Conservation (phyloP, 1,284 basidiomycete genomes). For the Albatrellus sp. region DNA sequence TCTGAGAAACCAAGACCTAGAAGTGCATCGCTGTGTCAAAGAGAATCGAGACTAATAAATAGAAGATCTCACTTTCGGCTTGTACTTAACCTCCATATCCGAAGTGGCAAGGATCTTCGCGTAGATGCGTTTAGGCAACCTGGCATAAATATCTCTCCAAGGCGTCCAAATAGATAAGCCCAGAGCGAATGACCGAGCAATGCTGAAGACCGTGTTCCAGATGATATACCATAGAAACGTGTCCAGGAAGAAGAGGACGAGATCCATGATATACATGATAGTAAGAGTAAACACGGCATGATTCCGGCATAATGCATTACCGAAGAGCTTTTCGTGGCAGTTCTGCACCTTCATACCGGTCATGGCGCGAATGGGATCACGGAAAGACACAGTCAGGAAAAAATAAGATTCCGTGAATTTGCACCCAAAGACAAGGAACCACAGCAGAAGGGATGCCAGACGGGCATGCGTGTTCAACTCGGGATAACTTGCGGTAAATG, state of each 20-base stretch:
- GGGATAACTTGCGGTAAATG: constrained; percentile 91
- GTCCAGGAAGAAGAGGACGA: constrained; percentile 91
- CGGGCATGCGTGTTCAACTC: constrained; percentile 48
- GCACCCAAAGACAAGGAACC: constrained; percentile 87
- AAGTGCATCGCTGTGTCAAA: neutral
- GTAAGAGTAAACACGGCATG: constrained; percentile 87
- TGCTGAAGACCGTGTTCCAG: constrained; percentile 92
- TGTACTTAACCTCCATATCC: constrained; percentile 95
- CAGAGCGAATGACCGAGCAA: constrained; percentile 79
- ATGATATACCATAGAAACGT: constrained; percentile 97
- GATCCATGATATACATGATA: constrained; percentile 95
- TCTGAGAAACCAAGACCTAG: constrained; percentile 91
- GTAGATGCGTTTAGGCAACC: constrained; percentile 90
- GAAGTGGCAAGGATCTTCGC: constrained; percentile 83
- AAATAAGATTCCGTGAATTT: constrained; percentile 94
- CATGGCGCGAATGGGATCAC: constrained; percentile 83
- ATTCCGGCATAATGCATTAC: constrained; percentile 69
- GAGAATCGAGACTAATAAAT: neutral
- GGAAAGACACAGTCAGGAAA: constrained; percentile 90
- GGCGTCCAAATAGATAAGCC: constrained; percentile 96
- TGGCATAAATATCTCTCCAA: constrained; percentile 89
- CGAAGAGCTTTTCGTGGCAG: constrained; percentile 78
- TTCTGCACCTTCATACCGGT: constrained; percentile 85
- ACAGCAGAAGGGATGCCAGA: constrained; percentile 65
- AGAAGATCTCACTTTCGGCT: constrained; percentile 69